Percentiles rank a stretch among this genome's conserved stretches.
phyloP scores from a whole-genome alignment of 208 protist genomes.

The Crithidia brevicula region DNA sequence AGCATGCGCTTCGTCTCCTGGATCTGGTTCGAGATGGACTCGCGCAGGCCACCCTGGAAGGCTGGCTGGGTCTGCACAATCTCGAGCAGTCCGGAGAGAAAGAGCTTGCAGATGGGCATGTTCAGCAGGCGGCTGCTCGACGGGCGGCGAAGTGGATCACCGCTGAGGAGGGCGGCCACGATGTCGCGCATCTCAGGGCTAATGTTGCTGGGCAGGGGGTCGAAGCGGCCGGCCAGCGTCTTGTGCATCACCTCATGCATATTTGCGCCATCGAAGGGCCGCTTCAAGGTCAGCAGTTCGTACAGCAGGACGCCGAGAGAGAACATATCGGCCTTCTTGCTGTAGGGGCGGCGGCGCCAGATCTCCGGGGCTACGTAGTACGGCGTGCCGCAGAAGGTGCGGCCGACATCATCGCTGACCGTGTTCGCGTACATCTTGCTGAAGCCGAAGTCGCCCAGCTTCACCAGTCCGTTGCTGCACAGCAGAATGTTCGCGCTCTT shows the following conservation, averaged over 20 bases:
- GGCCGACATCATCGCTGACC: conserved; percentile 56
- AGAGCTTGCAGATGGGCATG: conserved; percentile 76
- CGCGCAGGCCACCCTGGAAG: conserved; percentile 60
- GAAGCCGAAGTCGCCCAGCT: conserved; percentile 90
- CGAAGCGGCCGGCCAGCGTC: conserved; percentile 55
- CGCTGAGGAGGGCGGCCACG: conserved; percentile 52
- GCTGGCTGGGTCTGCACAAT: conserved; percentile 75
- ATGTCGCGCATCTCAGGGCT: conserved; percentile 71
- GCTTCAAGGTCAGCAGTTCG: conserved; percentile 86
- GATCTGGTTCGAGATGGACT: conserved; percentile 67
- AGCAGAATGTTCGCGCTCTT: conserved; percentile 90
- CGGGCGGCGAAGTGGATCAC: conserved; percentile 58
- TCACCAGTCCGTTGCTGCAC: conserved; percentile 76
- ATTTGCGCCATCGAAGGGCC: conserved; percentile 76
- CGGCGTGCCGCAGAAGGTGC: conserved; percentile 87
- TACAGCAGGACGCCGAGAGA: conserved; percentile 88
- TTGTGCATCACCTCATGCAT: conserved; percentile 82
- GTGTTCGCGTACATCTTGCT: conserved; percentile 64
- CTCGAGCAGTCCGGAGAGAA: conserved; percentile 74
- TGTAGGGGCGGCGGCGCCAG: conserved; percentile 91
- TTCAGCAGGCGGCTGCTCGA: conserved; percentile 70
- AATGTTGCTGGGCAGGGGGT: conserved; percentile 52
- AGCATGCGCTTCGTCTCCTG: conserved; percentile 68
- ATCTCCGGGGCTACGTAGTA: conserved; percentile 95
- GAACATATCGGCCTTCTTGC: conserved; percentile 94